Evolutionary conservation across 2,329 filamentous ascomycete genomes (phyloP).

Genomic region (Fusarium kyushuense): DNA sequence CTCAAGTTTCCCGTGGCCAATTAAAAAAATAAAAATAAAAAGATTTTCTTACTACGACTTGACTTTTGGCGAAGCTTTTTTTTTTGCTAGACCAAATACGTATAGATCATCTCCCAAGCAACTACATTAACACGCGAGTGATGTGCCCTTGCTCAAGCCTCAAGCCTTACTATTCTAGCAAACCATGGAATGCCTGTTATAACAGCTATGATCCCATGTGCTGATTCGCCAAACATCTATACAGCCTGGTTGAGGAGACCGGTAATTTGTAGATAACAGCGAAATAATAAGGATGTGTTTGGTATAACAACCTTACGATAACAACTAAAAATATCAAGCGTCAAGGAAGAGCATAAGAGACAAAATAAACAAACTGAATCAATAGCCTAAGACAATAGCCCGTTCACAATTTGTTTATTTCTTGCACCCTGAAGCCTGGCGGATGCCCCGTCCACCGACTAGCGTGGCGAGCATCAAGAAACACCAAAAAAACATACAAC

Average conservation of each 20-base stretch:
- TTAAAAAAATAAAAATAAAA: no score
- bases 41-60: constrained; percentile 11
- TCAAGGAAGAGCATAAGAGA: neutral
- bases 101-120: constrained; percentile 33
- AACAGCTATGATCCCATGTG: neutral
- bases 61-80: constrained; percentile 23
- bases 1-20: neutral
- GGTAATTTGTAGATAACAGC: no score
- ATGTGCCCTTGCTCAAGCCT: constrained; percentile 8
- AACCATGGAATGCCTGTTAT: constrained; percentile 13
- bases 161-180: constrained; percentile 7
- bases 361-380: neutral
- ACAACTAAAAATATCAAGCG: neutral
- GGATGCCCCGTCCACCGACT: neutral
- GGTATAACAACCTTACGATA: no score
- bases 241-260: no score
- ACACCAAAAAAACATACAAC: constrained; percentile 6
- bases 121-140: neutral
- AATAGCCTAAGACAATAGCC: no score
- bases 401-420: neutral
- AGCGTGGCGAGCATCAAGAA: neutral
- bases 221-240: neutral
- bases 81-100: constrained; percentile 25
- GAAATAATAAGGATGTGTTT: no score
- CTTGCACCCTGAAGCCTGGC: neutral